These are phyloP conservation scores for Aquilaria sinensis DNA, from an alignment of 345 rosid genomes.

Conservation along the genomic window DNA sequence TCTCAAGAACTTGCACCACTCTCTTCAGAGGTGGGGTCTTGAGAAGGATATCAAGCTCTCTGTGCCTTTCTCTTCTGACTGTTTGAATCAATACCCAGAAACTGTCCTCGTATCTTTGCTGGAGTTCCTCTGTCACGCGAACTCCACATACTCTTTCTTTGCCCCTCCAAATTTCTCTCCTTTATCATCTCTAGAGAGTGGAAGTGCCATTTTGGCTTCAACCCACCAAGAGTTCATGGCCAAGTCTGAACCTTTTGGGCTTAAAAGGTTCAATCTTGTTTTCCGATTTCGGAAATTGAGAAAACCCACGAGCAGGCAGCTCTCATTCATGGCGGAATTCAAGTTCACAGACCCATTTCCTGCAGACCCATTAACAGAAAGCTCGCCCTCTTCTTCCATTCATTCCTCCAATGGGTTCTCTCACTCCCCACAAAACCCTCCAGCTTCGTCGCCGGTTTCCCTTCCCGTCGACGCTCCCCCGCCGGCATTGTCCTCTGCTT, in stretches of 20 bases:
- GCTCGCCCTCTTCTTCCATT: slow-evolving; percentile 16
- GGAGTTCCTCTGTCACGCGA: slow-evolving; percentile 30
- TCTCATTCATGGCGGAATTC: slow-evolving; percentile 26
- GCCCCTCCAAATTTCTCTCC: slow-evolving; percentile 32
- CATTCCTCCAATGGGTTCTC: slow-evolving; percentile 48
- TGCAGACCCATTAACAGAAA: slow-evolving; percentile 43
- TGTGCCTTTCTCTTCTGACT: slow-evolving; percentile 35
- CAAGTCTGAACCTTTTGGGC: slow-evolving; percentile 35
- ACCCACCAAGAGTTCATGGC: slow-evolving; percentile 27
- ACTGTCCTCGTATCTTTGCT: slow-evolving; percentile 25
- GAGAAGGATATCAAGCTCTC: slow-evolving; percentile 60
- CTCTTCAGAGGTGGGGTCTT: slow-evolving; percentile 74
- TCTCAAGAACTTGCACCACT: slow-evolving; percentile 49
- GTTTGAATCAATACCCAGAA: slow-evolving; percentile 19
- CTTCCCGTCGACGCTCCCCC: slow-evolving; percentile 21
- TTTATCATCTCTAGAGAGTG: slow-evolving; percentile 22
- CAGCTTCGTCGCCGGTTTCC: slow-evolving; percentile 16
- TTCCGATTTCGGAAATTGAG: slow-evolving; percentile 17
- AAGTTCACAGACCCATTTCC: slow-evolving; percentile 32
- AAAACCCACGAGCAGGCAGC: slow-evolving; percentile 30
- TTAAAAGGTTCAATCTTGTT: slow-evolving; percentile 42
- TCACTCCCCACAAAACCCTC: slow-evolving; percentile 11
- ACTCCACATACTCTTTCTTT: slow-evolving; percentile 55
- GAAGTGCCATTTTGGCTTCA: slow-evolving; percentile 13
- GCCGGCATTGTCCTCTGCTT: slow-evolving; percentile 18